These are phyloP conservation scores for Haplosporangium gracile DNA, from an alignment of 192 early-diverging fungal genomes.

Conservation along the genomic window DNA sequence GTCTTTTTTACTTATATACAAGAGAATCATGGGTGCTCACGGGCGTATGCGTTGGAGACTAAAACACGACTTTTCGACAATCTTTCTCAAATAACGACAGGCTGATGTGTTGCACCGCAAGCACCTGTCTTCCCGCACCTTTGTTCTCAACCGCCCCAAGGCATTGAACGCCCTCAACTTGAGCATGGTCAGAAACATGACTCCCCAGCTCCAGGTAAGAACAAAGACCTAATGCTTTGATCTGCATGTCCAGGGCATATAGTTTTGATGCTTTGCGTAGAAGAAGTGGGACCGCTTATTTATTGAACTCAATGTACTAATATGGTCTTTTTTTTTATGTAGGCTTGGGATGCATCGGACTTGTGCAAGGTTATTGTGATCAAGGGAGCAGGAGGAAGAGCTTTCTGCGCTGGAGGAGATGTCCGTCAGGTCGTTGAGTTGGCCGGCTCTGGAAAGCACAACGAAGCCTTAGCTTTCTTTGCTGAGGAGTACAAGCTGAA, in stretches of 20 bases:
- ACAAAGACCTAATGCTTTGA: neutral
- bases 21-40: neutral
- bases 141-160: slow-evolving; percentile 84
- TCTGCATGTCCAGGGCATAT: too few species aligned
- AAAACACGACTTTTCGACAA: neutral
- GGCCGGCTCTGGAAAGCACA: slow-evolving; percentile 48
- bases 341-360: slow-evolving; percentile 91
- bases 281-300: neutral
- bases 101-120: slow-evolving; percentile 67
- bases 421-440: slow-evolving; percentile 69
- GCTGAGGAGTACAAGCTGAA: slow-evolving; percentile 93
- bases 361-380: slow-evolving; percentile 91
- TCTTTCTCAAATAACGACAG: slow-evolving; percentile 14
- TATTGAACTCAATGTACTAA: neutral
- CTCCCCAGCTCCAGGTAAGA: slow-evolving; percentile 79
- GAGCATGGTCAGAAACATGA: slow-evolving; percentile 87
- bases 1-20: neutral
- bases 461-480: slow-evolving; percentile 82
- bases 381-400: slow-evolving; percentile 77
- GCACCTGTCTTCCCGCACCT: slow-evolving; percentile 67
- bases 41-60: neutral
- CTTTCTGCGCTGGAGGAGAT: slow-evolving; percentile 95
- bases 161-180: slow-evolving; percentile 89
- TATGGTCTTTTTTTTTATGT: neutral
- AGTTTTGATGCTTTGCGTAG: neutral